phyloP scores from a whole-genome alignment of 2,329 filamentous ascomycete genomes.

The Neofusicoccum sp. region DNA sequence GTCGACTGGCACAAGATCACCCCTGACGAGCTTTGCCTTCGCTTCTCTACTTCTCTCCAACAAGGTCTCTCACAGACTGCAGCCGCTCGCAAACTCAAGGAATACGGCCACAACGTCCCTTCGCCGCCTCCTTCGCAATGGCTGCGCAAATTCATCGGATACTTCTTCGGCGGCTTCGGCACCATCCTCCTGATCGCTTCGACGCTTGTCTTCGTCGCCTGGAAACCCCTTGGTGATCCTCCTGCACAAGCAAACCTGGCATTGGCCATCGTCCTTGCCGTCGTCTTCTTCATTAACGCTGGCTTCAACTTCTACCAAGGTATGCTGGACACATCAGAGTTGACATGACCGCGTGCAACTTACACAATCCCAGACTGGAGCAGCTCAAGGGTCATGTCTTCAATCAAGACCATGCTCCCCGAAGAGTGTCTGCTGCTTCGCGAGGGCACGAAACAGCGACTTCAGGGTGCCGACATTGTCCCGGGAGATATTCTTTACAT shows the following conservation, averaged over 20 bases:
- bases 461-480: slow-evolving; percentile 61
- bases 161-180: slow-evolving; percentile 77
- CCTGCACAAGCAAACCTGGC: slow-evolving; percentile 69
- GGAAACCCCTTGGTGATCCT: slow-evolving; percentile 72
- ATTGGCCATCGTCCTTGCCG: slow-evolving; percentile 68
- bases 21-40: slow-evolving; percentile 57
- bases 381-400: slow-evolving; percentile 72
- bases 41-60: slow-evolving; percentile 56
- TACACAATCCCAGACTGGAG: slow-evolving; percentile 65
- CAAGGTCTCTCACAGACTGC: slow-evolving; percentile 62
- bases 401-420: slow-evolving; percentile 77
- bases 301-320: slow-evolving; percentile 56
- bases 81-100: slow-evolving; percentile 52
- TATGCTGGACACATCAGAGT: slow-evolving; percentile 37
- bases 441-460: slow-evolving; percentile 52
- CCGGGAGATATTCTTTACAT: slow-evolving; percentile 69
- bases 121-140: slow-evolving; percentile 63
- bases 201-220: slow-evolving; percentile 73
- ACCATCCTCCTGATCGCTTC: slow-evolving; percentile 66
- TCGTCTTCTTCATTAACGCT: slow-evolving; percentile 63
- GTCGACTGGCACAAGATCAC: slow-evolving; percentile 68
- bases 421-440: slow-evolving; percentile 66
- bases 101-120: slow-evolving; percentile 67
- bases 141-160: slow-evolving; percentile 59
- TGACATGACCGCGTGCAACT: slow-evolving; percentile 38